Conservation (phyloP, 1,284 basidiomycete genomes). For the Microbotryum saponariae region DNA sequence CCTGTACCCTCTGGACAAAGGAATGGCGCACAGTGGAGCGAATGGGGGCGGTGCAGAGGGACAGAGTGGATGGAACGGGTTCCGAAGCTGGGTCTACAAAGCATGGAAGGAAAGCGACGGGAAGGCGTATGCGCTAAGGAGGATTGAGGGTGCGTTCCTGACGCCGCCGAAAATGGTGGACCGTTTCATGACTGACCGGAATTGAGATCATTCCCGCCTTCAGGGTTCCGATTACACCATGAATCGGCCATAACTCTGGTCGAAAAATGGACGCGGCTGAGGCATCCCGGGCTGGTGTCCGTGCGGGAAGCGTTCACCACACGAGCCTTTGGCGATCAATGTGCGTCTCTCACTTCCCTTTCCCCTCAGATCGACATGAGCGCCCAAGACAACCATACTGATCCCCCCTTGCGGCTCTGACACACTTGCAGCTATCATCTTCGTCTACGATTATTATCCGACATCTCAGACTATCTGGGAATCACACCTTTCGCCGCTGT, state of each 20-base stretch:
- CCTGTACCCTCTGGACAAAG: conserved; percentile 30
- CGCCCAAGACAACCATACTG: conserved; percentile 2
- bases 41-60: neutral
- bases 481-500: conserved; percentile 48
- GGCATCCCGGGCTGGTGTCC: conserved; percentile 78
- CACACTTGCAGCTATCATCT: conserved; percentile 63
- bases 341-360: conserved; percentile 47
- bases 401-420: conserved; percentile 5
- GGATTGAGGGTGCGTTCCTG: conserved; percentile 67
- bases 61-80: conserved; percentile 35
- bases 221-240: conserved; percentile 74
- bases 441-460: conserved; percentile 87
- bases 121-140: conserved; percentile 64
- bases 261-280: conserved; percentile 78
- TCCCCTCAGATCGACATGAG: neutral
- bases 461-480: conserved; percentile 76
- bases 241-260: conserved; percentile 74
- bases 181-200: no score
- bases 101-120: conserved; percentile 75
- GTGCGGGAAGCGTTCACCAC: conserved; percentile 94
- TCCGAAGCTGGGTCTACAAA: conserved; percentile 69
- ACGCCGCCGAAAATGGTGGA: conserved; percentile 12
- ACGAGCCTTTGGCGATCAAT: conserved; percentile 82
- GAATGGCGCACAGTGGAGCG: conserved; percentile 8
- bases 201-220: no score